Percentiles rank a stretch among this genome's conserved stretches.
Conservation (phyloP, 1,284 basidiomycete genomes). For the Sutorius eximius region DNA sequence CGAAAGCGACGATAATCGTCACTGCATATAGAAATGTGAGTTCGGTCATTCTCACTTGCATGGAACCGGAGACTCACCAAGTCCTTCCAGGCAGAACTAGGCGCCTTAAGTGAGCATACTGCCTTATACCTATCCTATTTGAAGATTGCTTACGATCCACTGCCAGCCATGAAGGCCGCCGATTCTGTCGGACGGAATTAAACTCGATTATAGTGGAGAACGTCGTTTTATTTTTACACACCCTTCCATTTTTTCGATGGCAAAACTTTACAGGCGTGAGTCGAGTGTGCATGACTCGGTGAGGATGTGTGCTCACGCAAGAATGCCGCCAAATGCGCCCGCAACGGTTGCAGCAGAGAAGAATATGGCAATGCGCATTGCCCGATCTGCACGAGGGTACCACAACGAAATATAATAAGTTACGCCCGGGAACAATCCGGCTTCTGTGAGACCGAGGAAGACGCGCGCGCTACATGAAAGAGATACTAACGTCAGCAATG, state of each 20-base stretch:
- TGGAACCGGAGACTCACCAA: conserved; percentile 15
- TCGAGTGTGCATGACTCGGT: background rate
- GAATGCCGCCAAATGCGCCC: conserved; percentile 45
- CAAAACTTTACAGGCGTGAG: conserved; percentile 23
- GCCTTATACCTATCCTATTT: background rate
- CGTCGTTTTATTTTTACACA: conserved; percentile 17
- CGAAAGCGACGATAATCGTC: conserved; percentile 38
- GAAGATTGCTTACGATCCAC: conserved; percentile 47
- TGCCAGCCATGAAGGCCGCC: conserved; percentile 43
- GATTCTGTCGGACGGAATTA: conserved; percentile 26
- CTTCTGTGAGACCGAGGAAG: conserved; percentile 56
- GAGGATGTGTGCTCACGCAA: conserved; percentile 27
- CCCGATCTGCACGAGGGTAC: conserved; percentile 52
- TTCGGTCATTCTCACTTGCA: background rate
- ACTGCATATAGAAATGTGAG: conserved; percentile 16
- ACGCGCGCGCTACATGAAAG: conserved; percentile 40
- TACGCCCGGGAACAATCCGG: conserved; percentile 54
- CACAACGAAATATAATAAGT: conserved; percentile 56
- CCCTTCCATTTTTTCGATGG: conserved; percentile 39
- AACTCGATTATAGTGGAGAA: background rate
- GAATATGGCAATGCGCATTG: conserved; percentile 55
- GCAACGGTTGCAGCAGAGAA: conserved; percentile 58
- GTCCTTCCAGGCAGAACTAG: conserved; percentile 38
- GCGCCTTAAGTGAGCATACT: conserved; percentile 3
- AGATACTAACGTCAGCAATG: conserved; percentile 2